phyloP scores from a whole-genome alignment of 441 rosid genomes.

The Gossypium davidsonii region DNA sequence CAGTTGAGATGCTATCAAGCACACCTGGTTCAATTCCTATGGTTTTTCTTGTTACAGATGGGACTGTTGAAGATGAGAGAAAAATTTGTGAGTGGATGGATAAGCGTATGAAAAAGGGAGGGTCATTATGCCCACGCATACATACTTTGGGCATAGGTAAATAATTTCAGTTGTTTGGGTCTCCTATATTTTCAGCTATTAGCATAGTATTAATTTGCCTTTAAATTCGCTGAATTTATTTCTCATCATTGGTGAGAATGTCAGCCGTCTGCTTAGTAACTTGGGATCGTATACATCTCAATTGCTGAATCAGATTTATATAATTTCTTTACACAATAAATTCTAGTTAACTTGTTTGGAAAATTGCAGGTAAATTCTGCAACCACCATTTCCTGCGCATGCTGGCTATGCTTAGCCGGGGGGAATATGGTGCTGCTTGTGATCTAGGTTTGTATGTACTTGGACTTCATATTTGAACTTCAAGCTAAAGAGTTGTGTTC shows the following conservation, averaged over 20 bases:
- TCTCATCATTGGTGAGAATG: neutral
- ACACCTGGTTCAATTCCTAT: conserved; percentile 51
- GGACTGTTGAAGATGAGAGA: conserved; percentile 80
- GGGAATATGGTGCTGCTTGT: conserved; percentile 65
- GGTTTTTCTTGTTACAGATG: conserved; percentile 72
- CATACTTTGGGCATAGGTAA: conserved; percentile 89
- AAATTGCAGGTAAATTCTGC: conserved; percentile 70
- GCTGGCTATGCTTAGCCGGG: conserved; percentile 71
- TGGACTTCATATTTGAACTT: neutral
- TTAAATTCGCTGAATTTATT: neutral
- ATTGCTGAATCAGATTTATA: neutral
- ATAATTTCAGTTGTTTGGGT: conserved; percentile 8
- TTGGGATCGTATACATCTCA: neutral
- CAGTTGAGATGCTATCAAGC: conserved; percentile 66
- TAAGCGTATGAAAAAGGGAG: conserved; percentile 44
- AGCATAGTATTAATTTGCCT: neutral
- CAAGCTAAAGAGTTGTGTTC: neutral
- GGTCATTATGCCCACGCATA: conserved; percentile 62
- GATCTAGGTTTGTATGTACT: conserved; percentile 38
- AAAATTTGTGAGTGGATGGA: conserved; percentile 61
- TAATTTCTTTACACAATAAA: neutral
- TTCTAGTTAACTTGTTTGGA: neutral
- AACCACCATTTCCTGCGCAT: conserved; percentile 83
- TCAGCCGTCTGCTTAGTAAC: neutral
- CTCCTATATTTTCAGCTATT: neutral